Percentiles rank a stretch among this genome's conserved stretches.
phyloP scores from a whole-genome alignment of 140 eudicot genomes.

The Flaveria floridana region DNA sequence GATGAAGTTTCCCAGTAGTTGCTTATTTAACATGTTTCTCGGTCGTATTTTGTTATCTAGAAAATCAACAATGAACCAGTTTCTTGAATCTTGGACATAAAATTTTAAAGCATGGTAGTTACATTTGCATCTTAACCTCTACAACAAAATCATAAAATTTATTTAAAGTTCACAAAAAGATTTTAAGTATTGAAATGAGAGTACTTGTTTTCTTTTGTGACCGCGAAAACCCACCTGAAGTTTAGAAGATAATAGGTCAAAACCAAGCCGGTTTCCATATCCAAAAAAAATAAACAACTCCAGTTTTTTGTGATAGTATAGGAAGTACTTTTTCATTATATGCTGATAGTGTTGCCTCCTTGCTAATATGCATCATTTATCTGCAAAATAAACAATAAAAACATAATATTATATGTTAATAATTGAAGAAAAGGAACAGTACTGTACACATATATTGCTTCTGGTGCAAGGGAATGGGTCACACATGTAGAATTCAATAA shows the following conservation, averaged over 20 bases:
- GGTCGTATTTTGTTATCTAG: slow-evolving; percentile 56
- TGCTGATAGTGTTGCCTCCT: slow-evolving; percentile 70
- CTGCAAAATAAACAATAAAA: slow-evolving; percentile 34
- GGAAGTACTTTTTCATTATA: slow-evolving; percentile 63
- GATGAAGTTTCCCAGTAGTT: slow-evolving; percentile 63
- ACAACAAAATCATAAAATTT: slow-evolving; percentile 31
- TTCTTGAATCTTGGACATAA: slow-evolving; percentile 73
- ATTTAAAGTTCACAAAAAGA: not conserved
- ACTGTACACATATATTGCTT: no score
- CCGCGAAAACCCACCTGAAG: slow-evolving; percentile 57
- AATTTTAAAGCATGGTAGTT: slow-evolving; percentile 82
- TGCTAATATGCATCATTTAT: slow-evolving; percentile 76
- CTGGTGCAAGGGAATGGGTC: no score
- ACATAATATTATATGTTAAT: not conserved
- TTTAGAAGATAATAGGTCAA: slow-evolving; percentile 72
- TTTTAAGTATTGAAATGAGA: not conserved
- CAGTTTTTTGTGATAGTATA: slow-evolving; percentile 44
- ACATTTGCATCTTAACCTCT: slow-evolving; percentile 91
- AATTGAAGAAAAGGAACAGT: no score
- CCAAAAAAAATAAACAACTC: slow-evolving; percentile 81
- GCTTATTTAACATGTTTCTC: slow-evolving; percentile 54
- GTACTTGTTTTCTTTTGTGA: not conserved
- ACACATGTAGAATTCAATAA: no score
- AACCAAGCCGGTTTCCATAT: slow-evolving; percentile 87
- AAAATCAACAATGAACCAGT: slow-evolving; percentile 59